Percentiles rank a stretch among this genome's conserved stretches.
Conservation (phyloP, 2,329 filamentous ascomycete genomes). For the Microsporum ferrugineum region DNA sequence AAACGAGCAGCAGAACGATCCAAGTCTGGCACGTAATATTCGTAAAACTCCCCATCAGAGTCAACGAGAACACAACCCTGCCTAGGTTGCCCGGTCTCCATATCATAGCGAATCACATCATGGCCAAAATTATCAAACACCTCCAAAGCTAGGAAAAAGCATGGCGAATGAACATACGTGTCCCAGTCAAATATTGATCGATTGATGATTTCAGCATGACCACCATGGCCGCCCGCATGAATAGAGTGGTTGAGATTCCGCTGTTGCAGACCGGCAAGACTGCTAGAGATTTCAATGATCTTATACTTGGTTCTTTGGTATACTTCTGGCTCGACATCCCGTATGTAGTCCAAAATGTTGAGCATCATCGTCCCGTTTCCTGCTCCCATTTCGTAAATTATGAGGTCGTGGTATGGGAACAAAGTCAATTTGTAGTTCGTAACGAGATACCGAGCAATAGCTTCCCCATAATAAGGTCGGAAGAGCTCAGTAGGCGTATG, state of each 20-base stretch:
- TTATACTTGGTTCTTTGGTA: constrained; percentile 89
- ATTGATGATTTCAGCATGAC: constrained; percentile 90
- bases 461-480: constrained; percentile 90
- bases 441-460: constrained; percentile 89
- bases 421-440: constrained; percentile 90
- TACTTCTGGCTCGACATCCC: constrained; percentile 75
- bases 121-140: constrained; percentile 98
- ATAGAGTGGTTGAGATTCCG: constrained; percentile 56
- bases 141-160: constrained; percentile 95
- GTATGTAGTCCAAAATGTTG: constrained; percentile 95
- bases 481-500: constrained; percentile 98
- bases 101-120: constrained; percentile 84
- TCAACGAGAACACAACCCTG: constrained; percentile 87
- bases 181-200: constrained; percentile 91
- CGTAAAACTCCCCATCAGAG: constrained; percentile 75
- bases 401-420: constrained; percentile 91
- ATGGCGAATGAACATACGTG: constrained; percentile 74
- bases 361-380: constrained; percentile 96
- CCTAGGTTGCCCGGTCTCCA: constrained; percentile 64
- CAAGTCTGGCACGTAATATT: constrained; percentile 73
- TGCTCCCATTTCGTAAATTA: constrained; percentile 98
- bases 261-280: constrained; percentile 66
- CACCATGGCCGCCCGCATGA: constrained; percentile 60
- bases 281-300: constrained; percentile 87
- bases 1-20: constrained; percentile 77